A percentile compares a stretch with the other conserved stretches of the same genome.
Evolutionary conservation across 306 rosid species (phyloP).

Genomic region (Potentilla sterilis): DNA sequence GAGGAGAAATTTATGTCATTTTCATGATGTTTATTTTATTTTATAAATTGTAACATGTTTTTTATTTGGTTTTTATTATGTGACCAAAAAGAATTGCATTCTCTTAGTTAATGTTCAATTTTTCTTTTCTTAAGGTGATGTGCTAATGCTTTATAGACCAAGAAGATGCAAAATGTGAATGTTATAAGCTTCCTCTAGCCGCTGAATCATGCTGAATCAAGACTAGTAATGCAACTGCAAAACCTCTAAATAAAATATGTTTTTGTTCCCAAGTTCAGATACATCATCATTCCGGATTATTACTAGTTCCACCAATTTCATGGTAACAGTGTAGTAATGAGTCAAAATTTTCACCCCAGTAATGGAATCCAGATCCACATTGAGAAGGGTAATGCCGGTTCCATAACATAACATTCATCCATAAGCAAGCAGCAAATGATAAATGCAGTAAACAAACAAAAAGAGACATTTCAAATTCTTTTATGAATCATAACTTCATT

Average conservation of each 20-base stretch:
- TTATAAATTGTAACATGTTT: neutral
- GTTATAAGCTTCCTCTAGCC: slow-evolving; percentile 15
- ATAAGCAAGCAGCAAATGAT: neutral
- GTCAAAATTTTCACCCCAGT: neutral
- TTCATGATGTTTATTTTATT: neutral
- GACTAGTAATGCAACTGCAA: too few species aligned
- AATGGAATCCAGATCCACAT: neutral
- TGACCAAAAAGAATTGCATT: neutral
- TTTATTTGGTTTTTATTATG: neutral
- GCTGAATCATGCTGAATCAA: slow-evolving; percentile 12
- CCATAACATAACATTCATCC: neutral
- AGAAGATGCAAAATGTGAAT: neutral
- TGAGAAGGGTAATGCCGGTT: neutral
- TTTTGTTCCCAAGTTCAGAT: too few species aligned
- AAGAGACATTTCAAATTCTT: neutral
- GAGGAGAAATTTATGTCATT: neutral
- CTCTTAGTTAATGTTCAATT: neutral
- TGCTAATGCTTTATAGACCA: neutral
- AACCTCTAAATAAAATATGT: too few species aligned
- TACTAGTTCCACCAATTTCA: neutral
- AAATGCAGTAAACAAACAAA: neutral
- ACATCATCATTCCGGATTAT: neutral
- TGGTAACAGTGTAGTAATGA: neutral
- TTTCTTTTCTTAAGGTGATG: too few species aligned
- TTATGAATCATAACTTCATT: neutral